Evolutionary conservation across 306 rosid species (phyloP), one percentile per base, ranked within the genome.

Genomic region (Vicia villosa): DNA sequence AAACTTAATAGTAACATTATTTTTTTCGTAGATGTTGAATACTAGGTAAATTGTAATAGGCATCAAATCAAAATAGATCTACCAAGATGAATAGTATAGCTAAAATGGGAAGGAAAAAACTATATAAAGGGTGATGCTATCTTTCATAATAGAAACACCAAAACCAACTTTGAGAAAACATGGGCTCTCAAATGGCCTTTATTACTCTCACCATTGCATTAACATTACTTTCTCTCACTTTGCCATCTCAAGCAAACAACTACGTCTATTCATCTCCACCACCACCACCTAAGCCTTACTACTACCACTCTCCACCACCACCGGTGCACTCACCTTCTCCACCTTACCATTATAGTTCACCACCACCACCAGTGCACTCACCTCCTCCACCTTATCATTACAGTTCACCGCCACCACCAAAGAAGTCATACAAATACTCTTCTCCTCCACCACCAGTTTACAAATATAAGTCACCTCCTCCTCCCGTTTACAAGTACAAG

Each of bases 101-200:
- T 56, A 10, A 55, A 26, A 20, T 22, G 87, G 70, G 51, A 61
- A 79, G 61, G 62, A 63, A 52, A 46, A 73, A 76, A 63, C 83
- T 87, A 87, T 87, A 85, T 85, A 89, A 75, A 78, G 87, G 57
- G 75, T 0, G 45, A 2, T 17, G 14, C 41, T 14, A 8, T 43
- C 47, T 38, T 43, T 8, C 40, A 30, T 11, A 43, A 63, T 15
- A n/a, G 76, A 76, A 73, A 6, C 13, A 83, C 74, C 56, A 68
- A 67, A 58, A 36, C 87, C 80, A 68, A 22, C 8, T 38, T 38
- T 34, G 38, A 14, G 50, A n/a, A 61, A 74, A 79, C 57, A 87
- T 85, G 93, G 82, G 86, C 57, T 70, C 81, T 43, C 21, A 19
- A 17, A 63, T 77, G 82, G 51, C 87, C 76, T 71, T 83, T 73